These are phyloP conservation scores for Excoecaria cochinchinensis DNA, from an alignment of 345 rosid genomes.

Conservation along the genomic window DNA sequence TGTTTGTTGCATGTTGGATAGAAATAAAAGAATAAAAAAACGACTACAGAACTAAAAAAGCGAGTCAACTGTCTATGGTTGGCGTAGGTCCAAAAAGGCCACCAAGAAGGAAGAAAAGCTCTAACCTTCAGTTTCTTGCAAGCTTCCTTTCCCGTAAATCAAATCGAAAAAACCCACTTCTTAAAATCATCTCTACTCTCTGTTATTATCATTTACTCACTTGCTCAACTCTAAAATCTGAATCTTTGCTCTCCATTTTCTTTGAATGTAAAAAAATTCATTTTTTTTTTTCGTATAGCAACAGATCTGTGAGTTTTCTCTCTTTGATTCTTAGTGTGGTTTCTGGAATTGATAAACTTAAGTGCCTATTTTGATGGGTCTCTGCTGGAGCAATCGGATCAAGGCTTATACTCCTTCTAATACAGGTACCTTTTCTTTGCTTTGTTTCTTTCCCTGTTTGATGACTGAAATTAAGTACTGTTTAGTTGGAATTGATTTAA, in stretches of 20 bases:
- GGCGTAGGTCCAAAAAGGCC: constrained; percentile 33
- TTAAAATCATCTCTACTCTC: neutral
- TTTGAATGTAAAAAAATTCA: neutral
- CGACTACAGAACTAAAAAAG: constrained; percentile 2
- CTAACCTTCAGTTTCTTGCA: neutral
- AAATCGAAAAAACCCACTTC: neutral
- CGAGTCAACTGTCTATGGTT: constrained; percentile 33
- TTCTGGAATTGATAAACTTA: neutral
- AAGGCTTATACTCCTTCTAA: constrained; percentile 69
- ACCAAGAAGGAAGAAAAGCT: neutral
- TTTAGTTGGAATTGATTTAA: neutral
- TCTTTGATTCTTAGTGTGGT: constrained; percentile 1
- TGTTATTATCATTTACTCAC: neutral
- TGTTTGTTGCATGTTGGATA: neutral
- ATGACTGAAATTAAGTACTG: neutral
- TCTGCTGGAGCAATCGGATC: constrained; percentile 82
- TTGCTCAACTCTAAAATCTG: neutral
- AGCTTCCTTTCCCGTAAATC: neutral
- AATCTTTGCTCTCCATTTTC: neutral
- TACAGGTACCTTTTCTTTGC: constrained; percentile 45
- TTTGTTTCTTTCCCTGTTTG: neutral
- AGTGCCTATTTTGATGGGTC: constrained; percentile 57
- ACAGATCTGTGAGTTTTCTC: constrained; percentile 23
- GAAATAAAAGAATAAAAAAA: neutral
- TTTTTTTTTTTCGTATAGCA: neutral